Evolutionary conservation across 169 alveolate species (phyloP), one percentile per base, ranked within the genome.

Genomic region (Plasmodium coatneyi): DNA sequence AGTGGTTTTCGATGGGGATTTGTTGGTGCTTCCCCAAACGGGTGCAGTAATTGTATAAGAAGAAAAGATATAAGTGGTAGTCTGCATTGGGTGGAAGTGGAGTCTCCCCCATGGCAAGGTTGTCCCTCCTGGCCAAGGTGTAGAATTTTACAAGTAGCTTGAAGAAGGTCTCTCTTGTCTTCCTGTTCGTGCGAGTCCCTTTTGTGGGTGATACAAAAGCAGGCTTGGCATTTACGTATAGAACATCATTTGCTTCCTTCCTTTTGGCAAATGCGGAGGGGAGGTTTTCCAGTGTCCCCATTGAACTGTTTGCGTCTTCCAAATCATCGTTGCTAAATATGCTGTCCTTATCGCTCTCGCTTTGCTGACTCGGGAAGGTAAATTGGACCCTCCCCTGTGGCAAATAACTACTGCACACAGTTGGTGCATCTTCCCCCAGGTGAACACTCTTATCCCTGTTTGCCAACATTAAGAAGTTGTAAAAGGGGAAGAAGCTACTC

Each of bases 31-130:
- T 71, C 22, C 78, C 78, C 54, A 84, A 52, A 43, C 12, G 30
- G 39, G 80, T n/a, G 39, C 71, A 66, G 80, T 84, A 84, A 74
- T 74, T 84, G 78, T 84, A 84, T 22, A 84, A 52, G 66, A 49
- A 74, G 1, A 74, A 74, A 52, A 84, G 93, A 34, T 70, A 84
- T 54, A 49, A 14, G 36, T 72, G 56, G 39, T 84, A 84, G 54
- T 14, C 7, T 52, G 28, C 56, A 46, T 84, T 84, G 34, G 19
- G 39, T 22, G 80, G 60, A 74, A 34, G 22, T 14, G 76, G 5
- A 46, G 56, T 12, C 56, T 46, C 56, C 56, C 56, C n/a, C 56
- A 16, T 46, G 56, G 5, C 7, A 14, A 28, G 25, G 19, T 39
- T 71, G 0, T 34, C 28, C 25, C 43, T 22, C 10, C 79, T 74